These are phyloP conservation scores for Termitomyces sp. DNA, from an alignment of 768 basidiomycete genomes.

Conservation along the genomic window DNA sequence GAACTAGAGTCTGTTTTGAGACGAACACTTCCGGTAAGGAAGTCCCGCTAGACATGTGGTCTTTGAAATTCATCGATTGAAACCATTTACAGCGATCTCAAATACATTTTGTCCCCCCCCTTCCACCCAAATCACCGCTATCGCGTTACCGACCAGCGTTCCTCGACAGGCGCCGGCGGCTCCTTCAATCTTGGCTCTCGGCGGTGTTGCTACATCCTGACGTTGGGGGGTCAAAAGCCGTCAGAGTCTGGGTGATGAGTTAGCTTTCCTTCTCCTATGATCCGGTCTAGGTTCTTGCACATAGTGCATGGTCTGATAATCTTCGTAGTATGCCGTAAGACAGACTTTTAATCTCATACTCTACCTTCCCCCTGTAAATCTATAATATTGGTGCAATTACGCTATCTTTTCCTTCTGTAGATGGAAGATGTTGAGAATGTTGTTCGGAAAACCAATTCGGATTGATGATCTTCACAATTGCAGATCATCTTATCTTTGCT, in stretches of 20 bases:
- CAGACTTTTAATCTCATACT: background rate
- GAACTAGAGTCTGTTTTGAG: slow-evolving; percentile 46
- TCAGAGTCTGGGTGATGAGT: slow-evolving; percentile 60
- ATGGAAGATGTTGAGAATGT: background rate
- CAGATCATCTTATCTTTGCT: background rate
- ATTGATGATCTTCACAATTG: too few species aligned
- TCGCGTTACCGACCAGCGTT: slow-evolving; percentile 66
- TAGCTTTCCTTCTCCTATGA: slow-evolving; percentile 9
- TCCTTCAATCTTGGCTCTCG: slow-evolving; percentile 65
- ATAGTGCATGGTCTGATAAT: background rate
- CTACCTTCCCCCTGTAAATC: too few species aligned
- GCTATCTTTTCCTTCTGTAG: background rate
- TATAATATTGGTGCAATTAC: too few species aligned
- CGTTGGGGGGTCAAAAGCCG: slow-evolving; percentile 57
- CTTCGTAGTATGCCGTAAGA: background rate
- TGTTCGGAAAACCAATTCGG: too few species aligned
- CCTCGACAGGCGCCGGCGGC: slow-evolving; percentile 57
- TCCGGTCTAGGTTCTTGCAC: too few species aligned
- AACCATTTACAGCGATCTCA: slow-evolving; percentile 19
- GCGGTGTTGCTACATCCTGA: slow-evolving; percentile 67
- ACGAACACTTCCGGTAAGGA: slow-evolving; percentile 49
- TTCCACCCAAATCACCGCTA: slow-evolving; percentile 69
- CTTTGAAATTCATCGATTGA: background rate
- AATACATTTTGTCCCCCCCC: slow-evolving; percentile 47
- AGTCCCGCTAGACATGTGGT: background rate